Conservation (phyloP, 352 stramenopile species). For the Phytophthora parvispora region DNA sequence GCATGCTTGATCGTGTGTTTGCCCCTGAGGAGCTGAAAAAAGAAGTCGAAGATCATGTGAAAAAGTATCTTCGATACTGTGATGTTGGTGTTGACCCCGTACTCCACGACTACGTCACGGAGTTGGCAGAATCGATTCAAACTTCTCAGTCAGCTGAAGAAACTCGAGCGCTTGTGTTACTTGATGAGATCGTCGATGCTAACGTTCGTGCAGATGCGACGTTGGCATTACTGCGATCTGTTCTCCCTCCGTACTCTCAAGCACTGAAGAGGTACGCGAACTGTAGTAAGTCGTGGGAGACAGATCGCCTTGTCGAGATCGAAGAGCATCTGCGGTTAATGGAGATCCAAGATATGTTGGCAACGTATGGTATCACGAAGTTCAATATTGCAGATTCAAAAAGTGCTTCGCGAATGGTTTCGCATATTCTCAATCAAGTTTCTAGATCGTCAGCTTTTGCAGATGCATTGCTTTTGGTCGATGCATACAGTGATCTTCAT, state of each 20-base stretch:
- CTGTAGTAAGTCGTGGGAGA: conserved; percentile 47
- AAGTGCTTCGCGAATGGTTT: conserved; percentile 58
- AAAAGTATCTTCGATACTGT: conserved; percentile 59
- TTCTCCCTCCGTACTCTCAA: conserved; percentile 66
- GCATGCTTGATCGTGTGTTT: conserved; percentile 69
- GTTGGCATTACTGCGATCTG: conserved; percentile 45
- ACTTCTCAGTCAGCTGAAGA: conserved; percentile 32
- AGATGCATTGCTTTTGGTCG: conserved; percentile 72
- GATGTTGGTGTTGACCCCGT: conserved; percentile 48
- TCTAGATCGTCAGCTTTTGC: conserved; percentile 48
- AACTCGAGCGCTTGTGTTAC: conserved; percentile 34
- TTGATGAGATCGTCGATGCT: conserved; percentile 41
- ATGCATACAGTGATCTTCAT: conserved; percentile 63
- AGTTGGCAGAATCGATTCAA: conserved; percentile 52
- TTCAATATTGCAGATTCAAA: conserved; percentile 66
- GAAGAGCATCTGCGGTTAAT: conserved; percentile 76
- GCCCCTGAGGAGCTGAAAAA: conserved; percentile 40
- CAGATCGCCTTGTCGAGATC: conserved; percentile 55
- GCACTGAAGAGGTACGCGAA: conserved; percentile 59
- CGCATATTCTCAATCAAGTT: conserved; percentile 70
- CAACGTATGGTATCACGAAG: conserved; percentile 60
- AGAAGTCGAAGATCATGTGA: conserved; percentile 56
- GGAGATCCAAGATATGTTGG: conserved; percentile 85
- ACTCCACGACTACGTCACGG: conserved; percentile 54
- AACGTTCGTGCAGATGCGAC: conserved; percentile 44